Evolutionary conservation across 2,329 filamentous ascomycete species (phyloP).

Genomic region (Periglandula ipomoeae): DNA sequence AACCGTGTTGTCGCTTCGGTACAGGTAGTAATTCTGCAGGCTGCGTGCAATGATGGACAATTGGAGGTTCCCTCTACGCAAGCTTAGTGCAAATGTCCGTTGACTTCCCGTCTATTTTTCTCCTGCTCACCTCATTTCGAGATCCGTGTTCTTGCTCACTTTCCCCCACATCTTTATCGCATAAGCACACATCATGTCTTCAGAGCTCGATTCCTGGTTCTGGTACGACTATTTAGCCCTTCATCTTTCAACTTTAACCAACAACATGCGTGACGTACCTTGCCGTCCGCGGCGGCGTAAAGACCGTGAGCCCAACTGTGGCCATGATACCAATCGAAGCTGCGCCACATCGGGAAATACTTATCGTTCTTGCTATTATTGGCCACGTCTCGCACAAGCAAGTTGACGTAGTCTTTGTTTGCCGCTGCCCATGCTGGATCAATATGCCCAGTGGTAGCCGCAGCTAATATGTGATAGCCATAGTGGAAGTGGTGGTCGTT

Average conservation of each 20-base stretch:
- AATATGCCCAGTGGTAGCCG: conserved; percentile 71
- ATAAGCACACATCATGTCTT: conserved; percentile 82
- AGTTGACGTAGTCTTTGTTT: conserved; percentile 75
- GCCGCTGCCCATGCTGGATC: conserved; percentile 63
- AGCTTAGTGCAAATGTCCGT: background rate
- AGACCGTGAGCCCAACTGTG: conserved; percentile 88
- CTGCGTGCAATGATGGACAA: conserved; percentile 67
- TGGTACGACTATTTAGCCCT: conserved; percentile 12
- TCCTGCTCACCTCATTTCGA: conserved; percentile 58
- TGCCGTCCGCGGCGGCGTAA: conserved; percentile 62
- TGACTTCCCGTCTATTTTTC: background rate
- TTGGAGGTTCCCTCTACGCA: conserved; percentile 63
- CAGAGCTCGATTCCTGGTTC: conserved; percentile 78
- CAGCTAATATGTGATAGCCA: conserved; percentile 83
- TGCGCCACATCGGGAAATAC: conserved; percentile 72
- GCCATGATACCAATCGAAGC: conserved; percentile 90
- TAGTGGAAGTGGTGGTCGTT: conserved; percentile 72
- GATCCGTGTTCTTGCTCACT: conserved; percentile 62
- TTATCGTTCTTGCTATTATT: conserved; percentile 64
- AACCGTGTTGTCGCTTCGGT: conserved; percentile 56
- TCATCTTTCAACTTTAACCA: background rate
- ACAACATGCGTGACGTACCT: conserved; percentile 33
- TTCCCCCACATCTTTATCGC: conserved; percentile 91
- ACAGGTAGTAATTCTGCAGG: conserved; percentile 74
- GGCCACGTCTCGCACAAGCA: conserved; percentile 71